Evolutionary conservation across 768 basidiomycete species (phyloP), one percentile per base, ranked within the genome.

Genomic region (Pleurotus sapidus): DNA sequence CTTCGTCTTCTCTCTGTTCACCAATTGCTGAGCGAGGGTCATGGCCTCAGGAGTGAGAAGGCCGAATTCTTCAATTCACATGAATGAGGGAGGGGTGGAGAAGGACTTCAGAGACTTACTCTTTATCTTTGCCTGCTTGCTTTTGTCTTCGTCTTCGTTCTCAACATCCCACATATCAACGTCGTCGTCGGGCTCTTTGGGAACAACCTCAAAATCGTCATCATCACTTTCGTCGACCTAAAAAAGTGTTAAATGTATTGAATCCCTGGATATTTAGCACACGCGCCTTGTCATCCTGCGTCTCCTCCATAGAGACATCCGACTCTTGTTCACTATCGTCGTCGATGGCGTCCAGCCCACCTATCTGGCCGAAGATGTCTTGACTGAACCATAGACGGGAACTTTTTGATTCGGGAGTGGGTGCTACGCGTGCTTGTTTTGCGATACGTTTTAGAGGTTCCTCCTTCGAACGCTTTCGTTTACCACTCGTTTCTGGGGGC

Each of bases 371-470:
- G 77, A 99, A 99, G 45, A 97, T 72, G 50, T 90, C 89, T 71
- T 97, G 96, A 61, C 90, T 88, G 73, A 98, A 99, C 97, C 97
- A 99, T n/a, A 98, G 69, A 63, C 88, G 82, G 2, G 94, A 83
- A 46, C 86, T 59, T 71, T 67, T 0, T 76, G 72, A 37, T 18
- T 76, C 75, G 34, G 84, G 74, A 30, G 78, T 75, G 2, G 79
- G 77, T 38, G 84, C 67, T 12, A 89, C 72, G 42, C 81, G 79
- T 17, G 72, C 68, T 50, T 82, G 83, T 68, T 88, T 88, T 37
- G 71, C 43, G 67, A 68, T 38, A 67, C 67, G 18, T 34, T 34
- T 34, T 56, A 60, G 59, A 40, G 59, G 47, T 11, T 59, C 61
- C 15, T 64, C 58, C n/a, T 65, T 66, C 2, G 56, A 61, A 43